These are phyloP conservation scores for Ganoderma boninense DNA, from an alignment of 1,284 basidiomycete genomes.

Conservation along the genomic window DNA sequence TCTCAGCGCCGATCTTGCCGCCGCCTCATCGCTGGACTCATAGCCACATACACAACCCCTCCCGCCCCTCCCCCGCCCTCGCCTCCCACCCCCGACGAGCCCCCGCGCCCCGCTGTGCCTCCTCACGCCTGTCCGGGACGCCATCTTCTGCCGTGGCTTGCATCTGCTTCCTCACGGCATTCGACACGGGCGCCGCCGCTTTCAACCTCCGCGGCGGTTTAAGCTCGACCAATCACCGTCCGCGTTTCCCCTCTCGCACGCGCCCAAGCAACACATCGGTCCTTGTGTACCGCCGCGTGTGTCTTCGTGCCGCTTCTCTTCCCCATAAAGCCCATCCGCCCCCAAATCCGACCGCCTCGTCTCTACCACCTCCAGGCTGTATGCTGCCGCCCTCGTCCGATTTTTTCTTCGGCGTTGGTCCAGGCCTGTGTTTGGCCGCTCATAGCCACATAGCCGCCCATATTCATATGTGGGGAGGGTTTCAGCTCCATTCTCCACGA, in stretches of 20 bases:
- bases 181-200: constrained; percentile 13
- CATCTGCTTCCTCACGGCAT: constrained; percentile 2
- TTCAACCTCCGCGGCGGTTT: constrained; percentile 27
- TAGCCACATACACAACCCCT: constrained; percentile 29
- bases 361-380: not conserved
- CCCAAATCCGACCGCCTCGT: not conserved
- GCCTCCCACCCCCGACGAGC: not conserved
- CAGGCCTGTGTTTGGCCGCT: not conserved
- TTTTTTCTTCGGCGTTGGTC: not conserved
- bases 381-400: not conserved
- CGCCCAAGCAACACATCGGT: constrained; percentile 15
- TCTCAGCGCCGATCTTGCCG: constrained; percentile 37
- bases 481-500: not conserved
- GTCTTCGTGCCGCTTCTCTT: constrained; percentile 15
- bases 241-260: constrained; percentile 12
- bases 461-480: not conserved
- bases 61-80: not conserved
- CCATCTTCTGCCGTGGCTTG: not conserved
- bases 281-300: constrained; percentile 21
- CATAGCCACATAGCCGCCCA: not conserved
- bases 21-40: constrained; percentile 34
- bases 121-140: not conserved
- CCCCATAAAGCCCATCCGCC: not conserved
- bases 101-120: not conserved
- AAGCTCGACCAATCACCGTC: constrained; percentile 30